Conservation (phyloP, 2,329 filamentous ascomycete genomes). For the Aspergillus viridinutans region DNA sequence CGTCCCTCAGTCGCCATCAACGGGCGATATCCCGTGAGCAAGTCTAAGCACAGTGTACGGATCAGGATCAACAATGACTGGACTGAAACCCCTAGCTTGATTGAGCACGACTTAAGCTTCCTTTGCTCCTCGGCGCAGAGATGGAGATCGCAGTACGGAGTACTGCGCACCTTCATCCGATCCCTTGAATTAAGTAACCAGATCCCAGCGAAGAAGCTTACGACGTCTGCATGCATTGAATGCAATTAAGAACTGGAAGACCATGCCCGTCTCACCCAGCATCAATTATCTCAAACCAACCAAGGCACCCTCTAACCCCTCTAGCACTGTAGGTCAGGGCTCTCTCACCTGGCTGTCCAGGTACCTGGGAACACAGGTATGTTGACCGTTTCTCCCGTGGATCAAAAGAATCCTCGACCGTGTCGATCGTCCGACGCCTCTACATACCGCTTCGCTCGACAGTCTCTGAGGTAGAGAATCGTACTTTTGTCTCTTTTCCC, state of each 20-base stretch:
- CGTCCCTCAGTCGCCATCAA: not conserved
- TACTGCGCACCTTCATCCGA: not conserved
- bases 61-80: not conserved
- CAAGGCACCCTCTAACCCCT: not conserved
- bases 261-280: not conserved
- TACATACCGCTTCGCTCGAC: not conserved
- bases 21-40: not conserved
- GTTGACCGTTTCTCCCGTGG: slow-evolving; percentile 2
- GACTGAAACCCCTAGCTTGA: not conserved
- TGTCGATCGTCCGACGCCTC: not conserved
- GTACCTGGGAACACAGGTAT: slow-evolving; percentile 7
- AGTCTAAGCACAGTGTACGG: not conserved
- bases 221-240: not conserved
- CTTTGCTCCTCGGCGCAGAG: not conserved
- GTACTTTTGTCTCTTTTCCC: not conserved
- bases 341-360: slow-evolving; percentile 1
- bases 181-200: not conserved
- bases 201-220: not conserved
- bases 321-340: not conserved
- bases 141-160: not conserved
- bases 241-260: not conserved
- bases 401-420: not conserved
- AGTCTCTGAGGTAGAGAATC: not conserved
- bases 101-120: not conserved
- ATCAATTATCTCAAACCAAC: not conserved